Base-by-base conservation (phyloP, 176 grass and related monocot species). In the Eremochloa ophiuroides region DNA sequence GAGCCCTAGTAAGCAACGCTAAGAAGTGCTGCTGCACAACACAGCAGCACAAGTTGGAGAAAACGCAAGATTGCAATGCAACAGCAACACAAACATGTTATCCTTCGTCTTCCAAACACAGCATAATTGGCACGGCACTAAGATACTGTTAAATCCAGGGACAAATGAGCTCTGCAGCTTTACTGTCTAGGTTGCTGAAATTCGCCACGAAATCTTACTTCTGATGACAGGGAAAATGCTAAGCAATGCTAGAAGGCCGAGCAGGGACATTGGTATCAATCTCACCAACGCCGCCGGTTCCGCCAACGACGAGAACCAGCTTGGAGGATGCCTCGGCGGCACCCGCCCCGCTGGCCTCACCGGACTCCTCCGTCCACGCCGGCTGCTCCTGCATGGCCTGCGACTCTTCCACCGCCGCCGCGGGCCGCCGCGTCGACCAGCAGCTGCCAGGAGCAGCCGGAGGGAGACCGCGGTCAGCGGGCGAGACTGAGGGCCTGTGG, bases 281-380 rank as follows among this genome's bases (percentile, higher is more conserved):
- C 87, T 7, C 71, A 98, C 92, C 95, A 37, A 94, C 95, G 76
- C 95, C 95, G 43, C 92, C 95, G 29, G 90, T 84, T 35, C 90
- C 95, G 4, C 95, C 95, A 51, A 91, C 74, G 71, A 94, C 95
- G 11, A 98, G 81, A 47, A 98, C 90, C 10, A 94, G 78, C 81
- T 93, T 94, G 65, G 86, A 85, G 51, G 86, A 92, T 34, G 90
- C 80, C 9, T 84, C 73, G 15, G 73, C 29, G 13, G 48, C 29
- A 15, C 73, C 63, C 29, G 82, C 42, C 6, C 16, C 51, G 14
- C 74, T 55, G 18, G 78, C 13, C 74, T 83, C 78, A 13, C 25
- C 70, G 2, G 82, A 60, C 29, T 22, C 62, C 28, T 46, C 72
- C 48, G 74, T 34, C 47, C 61, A 85, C 29, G 71, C 47, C 53